Evolutionary conservation across 2,329 filamentous ascomycete species (phyloP), one percentile per base, ranked within the genome.

Genomic region (Ceratocystis lukuohia): DNA sequence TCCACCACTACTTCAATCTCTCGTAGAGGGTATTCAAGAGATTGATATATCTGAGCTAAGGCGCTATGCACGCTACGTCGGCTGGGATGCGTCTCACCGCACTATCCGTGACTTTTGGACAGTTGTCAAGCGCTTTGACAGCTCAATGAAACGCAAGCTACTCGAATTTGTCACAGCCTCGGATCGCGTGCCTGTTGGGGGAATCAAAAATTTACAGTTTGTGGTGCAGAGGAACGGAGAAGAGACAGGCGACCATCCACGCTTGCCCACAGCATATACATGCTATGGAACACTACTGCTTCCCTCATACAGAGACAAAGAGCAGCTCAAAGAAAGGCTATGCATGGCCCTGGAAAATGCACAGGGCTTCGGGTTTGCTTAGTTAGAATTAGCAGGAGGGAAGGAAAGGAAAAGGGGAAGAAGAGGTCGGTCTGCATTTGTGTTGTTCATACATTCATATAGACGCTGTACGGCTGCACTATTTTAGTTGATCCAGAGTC

Each of bases 151-250:
- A 75, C 83, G 85, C 64, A 85, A 84, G 71, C 77, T 99, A 44
- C 80, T 99, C 41, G 91, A 96, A 74, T 99, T 99, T 72, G 92
- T 99, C 37, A 99, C 94, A 15, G 93, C 93, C 0, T 93, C 87
- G 71, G 92, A 96, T 72, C 83, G 94, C 1, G 84, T 97, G 1
- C 94, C 94, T 0, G 89, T 96, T 0, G 91, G 89, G 22, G 94
- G 94, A 2, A 85, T 92, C 72, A 82, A 84, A 69, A 91, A 88
- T 71, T 78, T 97, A 61, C 86, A 88, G 72, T 97, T 97, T 74
- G 84, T 89, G 15, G 82, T 99, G 56, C 88, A 93, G 75, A 85
- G 83, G 71, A 91, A 91, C 72, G 85, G 89, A 17, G 80, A 85
- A 65, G 87, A 83, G 70, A 77, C 80, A 5, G 79, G 77, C 1